These are phyloP conservation scores for Yarrowia galli DNA, from an alignment of 1,139 yeast species.

Conservation along the genomic window DNA sequence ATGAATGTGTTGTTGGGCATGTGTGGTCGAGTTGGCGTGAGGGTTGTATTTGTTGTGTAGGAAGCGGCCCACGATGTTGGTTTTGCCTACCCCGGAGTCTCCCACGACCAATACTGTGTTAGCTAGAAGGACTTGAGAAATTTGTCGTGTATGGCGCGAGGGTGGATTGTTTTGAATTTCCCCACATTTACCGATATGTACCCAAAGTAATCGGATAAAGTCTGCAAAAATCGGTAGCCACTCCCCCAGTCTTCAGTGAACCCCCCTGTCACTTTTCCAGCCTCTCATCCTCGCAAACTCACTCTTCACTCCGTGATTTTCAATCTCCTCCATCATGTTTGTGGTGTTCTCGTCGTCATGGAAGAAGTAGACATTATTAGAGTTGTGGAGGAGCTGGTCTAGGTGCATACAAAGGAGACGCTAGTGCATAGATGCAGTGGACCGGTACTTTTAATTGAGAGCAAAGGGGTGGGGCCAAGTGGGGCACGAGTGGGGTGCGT, in stretches of 20 bases:
- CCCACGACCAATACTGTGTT: constrained; percentile 85
- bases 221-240: too few relatives aligned
- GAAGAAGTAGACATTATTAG: constrained; percentile 21
- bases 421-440: constrained; percentile 22
- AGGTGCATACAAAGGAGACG: constrained; percentile 19
- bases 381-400: constrained; percentile 28
- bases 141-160: too few relatives aligned
- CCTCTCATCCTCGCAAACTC: background rate
- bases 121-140: constrained; percentile 11
- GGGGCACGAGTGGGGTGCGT: background rate
- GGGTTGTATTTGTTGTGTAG: constrained; percentile 94
- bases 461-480: constrained; percentile 4
- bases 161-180: too few relatives aligned
- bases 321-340: constrained; percentile 1
- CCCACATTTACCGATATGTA: too few relatives aligned
- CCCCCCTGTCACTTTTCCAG: background rate
- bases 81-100: constrained; percentile 97
- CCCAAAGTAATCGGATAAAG: background rate
- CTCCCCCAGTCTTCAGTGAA: background rate
- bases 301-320: constrained; percentile 28
- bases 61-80: constrained; percentile 90
- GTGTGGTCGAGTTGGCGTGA: constrained; percentile 93
- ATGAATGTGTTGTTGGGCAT: constrained; percentile 97
- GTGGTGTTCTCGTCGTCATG: constrained; percentile 20
- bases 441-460: background rate